Evolutionary conservation across 164 flowering plant species (phyloP).

Genomic region (Cinnamomum chago): DNA sequence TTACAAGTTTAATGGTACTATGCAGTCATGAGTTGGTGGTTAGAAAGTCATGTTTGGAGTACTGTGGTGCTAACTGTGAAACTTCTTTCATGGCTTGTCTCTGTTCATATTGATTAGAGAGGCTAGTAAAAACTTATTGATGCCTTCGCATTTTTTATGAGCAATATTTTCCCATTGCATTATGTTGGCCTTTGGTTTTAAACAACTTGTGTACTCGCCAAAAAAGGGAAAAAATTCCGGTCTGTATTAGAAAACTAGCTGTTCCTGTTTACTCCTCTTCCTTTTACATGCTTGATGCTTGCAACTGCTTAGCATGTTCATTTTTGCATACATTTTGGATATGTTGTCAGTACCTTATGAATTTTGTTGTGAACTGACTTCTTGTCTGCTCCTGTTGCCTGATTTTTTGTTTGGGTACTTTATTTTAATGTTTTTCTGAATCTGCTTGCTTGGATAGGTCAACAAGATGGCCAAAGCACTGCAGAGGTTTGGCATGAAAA

Average conservation of each 20-base stretch:
- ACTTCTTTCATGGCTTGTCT: background rate
- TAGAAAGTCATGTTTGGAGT: background rate
- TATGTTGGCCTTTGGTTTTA: background rate
- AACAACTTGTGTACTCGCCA: background rate
- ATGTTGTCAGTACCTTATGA: background rate
- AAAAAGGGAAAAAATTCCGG: background rate
- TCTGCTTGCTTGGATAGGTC: slow-evolving; percentile 42
- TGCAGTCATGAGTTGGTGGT: background rate
- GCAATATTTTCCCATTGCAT: background rate
- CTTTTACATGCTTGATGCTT: background rate
- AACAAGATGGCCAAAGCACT: slow-evolving; percentile 87
- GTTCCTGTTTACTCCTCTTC: background rate
- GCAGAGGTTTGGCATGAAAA: slow-evolving; percentile 82
- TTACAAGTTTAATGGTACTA: no score
- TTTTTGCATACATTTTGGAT: background rate
- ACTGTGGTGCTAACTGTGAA: background rate
- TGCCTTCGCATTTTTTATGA: background rate
- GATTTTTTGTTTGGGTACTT: no score
- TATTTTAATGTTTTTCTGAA: no score
- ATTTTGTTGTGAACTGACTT: background rate
- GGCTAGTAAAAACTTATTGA: background rate
- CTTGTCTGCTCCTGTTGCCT: background rate
- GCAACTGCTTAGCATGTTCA: background rate
- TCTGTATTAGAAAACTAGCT: background rate
- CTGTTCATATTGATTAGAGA: background rate